Percentiles rank a stretch among this genome's conserved stretches.
These are phyloP conservation scores for Hypomontagnella submonticulosa DNA, from an alignment of 495 filamentous ascomycete genomes.

Conservation along the genomic window DNA sequence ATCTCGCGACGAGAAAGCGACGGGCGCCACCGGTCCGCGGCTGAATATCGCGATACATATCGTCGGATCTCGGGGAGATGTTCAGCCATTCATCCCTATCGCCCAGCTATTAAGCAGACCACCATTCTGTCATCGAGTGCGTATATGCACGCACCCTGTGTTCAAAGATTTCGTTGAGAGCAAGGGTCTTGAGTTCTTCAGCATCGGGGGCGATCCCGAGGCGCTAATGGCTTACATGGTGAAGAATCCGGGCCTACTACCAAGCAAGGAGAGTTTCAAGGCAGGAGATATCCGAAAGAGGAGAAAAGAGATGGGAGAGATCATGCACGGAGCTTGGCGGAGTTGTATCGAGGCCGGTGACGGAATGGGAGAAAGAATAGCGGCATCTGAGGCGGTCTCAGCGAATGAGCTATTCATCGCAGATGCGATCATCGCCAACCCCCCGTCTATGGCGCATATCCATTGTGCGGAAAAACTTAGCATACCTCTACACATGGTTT, in stretches of 20 bases:
- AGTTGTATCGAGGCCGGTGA: constrained; percentile 65
- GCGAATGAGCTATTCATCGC: constrained; percentile 67
- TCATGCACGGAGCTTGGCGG: constrained; percentile 68
- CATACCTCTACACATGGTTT: constrained; percentile 73
- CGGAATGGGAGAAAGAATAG: constrained; percentile 48
- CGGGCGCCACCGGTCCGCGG: constrained; percentile 10
- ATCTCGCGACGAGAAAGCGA: constrained; percentile 4
- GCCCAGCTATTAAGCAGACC: constrained; percentile 64
- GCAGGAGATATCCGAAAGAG: constrained; percentile 70
- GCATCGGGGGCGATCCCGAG: constrained; percentile 70
- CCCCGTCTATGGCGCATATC: constrained; percentile 72
- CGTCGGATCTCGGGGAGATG: constrained; percentile 70
- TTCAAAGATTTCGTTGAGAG: constrained; percentile 68
- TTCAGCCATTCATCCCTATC: constrained; percentile 66
- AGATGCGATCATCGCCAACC: constrained; percentile 75
- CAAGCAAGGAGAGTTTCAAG: constrained; percentile 58
- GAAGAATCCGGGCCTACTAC: constrained; percentile 55
- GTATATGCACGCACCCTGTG: constrained; percentile 70
- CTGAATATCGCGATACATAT: constrained; percentile 74
- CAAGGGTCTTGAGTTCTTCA: constrained; percentile 68
- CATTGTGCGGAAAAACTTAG: constrained; percentile 71
- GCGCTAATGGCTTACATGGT: constrained; percentile 66
- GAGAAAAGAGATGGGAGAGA: constrained; percentile 67
- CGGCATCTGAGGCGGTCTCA: constrained; percentile 50
- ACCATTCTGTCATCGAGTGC: constrained; percentile 66